Conservation (phyloP, 1,139 yeast species). For the Pichia sp. region DNA sequence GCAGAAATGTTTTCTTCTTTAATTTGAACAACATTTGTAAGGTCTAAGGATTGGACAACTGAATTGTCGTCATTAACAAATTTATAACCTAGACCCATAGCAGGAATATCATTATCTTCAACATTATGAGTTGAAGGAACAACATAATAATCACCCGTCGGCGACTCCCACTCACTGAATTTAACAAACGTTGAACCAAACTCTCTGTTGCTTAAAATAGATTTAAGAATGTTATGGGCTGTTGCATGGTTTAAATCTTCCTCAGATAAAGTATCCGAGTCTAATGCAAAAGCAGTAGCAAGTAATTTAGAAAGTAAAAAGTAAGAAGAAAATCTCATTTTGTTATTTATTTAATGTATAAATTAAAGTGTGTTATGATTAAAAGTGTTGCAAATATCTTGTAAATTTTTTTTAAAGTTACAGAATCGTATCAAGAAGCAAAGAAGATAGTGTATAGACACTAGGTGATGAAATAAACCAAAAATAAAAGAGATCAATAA, state of each 20-base stretch:
- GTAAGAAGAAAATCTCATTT: too few relatives aligned
- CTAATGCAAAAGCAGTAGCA: neutral
- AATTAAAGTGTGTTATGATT: too few relatives aligned
- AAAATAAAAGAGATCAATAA: too few relatives aligned
- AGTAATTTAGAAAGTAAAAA: neutral
- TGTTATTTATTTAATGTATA: too few relatives aligned
- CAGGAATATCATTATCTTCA: conserved; percentile 2
- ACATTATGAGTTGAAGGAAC: conserved; percentile 18
- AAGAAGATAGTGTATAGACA: too few relatives aligned
- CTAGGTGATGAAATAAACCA: too few relatives aligned
- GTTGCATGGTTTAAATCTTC: neutral
- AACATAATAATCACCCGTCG: conserved; percentile 21
- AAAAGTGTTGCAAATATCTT: too few relatives aligned
- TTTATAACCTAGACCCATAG: conserved; percentile 16
- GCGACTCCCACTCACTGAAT: conserved; percentile 26
- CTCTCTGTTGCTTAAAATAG: conserved; percentile 15
- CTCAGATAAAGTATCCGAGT: neutral
- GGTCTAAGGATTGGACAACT: neutral
- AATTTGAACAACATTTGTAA: conserved; percentile 12
- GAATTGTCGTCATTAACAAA: conserved; percentile 9
- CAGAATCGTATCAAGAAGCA: too few relatives aligned
- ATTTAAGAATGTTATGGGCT: conserved; percentile 10
- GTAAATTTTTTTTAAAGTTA: too few relatives aligned
- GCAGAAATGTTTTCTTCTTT: conserved; percentile 24
- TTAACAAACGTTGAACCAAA: conserved; percentile 12